Percentiles rank a stretch among this genome's conserved stretches.
Conservation (phyloP, 2,329 filamentous ascomycete species). For the Botrytis tulipae region DNA sequence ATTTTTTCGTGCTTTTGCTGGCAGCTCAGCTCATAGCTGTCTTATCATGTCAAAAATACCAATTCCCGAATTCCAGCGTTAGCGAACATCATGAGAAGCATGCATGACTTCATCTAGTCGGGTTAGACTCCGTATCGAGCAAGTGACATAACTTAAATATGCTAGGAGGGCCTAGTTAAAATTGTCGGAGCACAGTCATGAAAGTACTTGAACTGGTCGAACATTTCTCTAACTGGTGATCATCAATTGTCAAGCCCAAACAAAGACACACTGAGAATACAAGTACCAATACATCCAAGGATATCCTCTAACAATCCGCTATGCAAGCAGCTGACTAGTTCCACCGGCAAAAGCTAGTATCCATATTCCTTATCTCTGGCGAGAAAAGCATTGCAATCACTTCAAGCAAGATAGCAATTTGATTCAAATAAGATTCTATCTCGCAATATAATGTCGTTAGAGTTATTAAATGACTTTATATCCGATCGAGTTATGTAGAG, state of each 20-base stretch:
- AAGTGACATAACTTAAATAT: neutral
- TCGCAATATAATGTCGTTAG: neutral
- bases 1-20: neutral
- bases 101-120: neutral
- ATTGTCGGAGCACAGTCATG: neutral
- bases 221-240: neutral
- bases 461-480: neutral
- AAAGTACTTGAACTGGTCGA: neutral
- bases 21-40: too few species aligned
- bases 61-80: neutral
- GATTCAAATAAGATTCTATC: neutral
- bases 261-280: rapidly evolving
- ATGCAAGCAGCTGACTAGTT: neutral
- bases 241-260: neutral
- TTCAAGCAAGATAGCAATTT: neutral
- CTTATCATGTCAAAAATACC: neutral
- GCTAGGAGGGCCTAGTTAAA: neutral
- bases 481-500: neutral
- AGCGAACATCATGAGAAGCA: neutral
- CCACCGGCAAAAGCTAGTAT: neutral
- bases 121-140: neutral
- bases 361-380: neutral
- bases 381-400: neutral
- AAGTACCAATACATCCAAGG: neutral
- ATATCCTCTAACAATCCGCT: neutral